Conservation (phyloP, 495 filamentous ascomycete species). For the Xeromyces bisporus region DNA sequence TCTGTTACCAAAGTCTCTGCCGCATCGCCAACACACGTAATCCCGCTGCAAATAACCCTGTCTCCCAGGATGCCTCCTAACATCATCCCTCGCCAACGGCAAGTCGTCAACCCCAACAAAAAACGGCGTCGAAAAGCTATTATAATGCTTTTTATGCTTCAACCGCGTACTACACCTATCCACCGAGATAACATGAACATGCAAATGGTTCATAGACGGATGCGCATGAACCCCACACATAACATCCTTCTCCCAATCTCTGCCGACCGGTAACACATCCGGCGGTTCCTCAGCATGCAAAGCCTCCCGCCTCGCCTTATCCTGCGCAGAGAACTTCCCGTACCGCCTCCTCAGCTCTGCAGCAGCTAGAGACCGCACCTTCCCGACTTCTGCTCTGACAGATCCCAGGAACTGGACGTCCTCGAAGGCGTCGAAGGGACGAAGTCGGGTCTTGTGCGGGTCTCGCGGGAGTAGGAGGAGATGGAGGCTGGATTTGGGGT, state of each 20-base stretch:
- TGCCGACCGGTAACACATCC: slow-evolving; percentile 43
- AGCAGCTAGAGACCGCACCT: slow-evolving; percentile 47
- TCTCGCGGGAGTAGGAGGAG: slow-evolving; percentile 73
- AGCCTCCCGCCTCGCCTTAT: slow-evolving; percentile 37
- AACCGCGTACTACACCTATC: slow-evolving; percentile 55
- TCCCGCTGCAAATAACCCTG: slow-evolving; percentile 43
- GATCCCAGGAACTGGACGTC: slow-evolving; percentile 52
- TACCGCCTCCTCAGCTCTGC: slow-evolving; percentile 58
- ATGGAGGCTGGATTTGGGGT: slow-evolving; percentile 72
- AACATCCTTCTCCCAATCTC: slow-evolving; percentile 68
- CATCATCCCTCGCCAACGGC: slow-evolving; percentile 48
- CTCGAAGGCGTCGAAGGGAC: slow-evolving; percentile 66
- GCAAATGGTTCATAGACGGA: slow-evolving; percentile 86
- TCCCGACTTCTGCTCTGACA: slow-evolving; percentile 40
- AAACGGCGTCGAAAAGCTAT: slow-evolving; percentile 78
- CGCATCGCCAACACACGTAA: slow-evolving; percentile 77
- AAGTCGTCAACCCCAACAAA: slow-evolving; percentile 69
- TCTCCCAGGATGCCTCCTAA: slow-evolving; percentile 33
- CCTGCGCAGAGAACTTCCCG: slow-evolving; percentile 43
- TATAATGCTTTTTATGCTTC: slow-evolving; percentile 80
- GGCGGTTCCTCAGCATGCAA: slow-evolving; percentile 27
- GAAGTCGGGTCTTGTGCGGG: slow-evolving; percentile 37
- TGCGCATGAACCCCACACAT: slow-evolving; percentile 65
- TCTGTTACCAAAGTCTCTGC: slow-evolving; percentile 48
- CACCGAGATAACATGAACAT: slow-evolving; percentile 68